phyloP scores from a whole-genome alignment of 805 yeast species.

The Nematodospora valgi region DNA sequence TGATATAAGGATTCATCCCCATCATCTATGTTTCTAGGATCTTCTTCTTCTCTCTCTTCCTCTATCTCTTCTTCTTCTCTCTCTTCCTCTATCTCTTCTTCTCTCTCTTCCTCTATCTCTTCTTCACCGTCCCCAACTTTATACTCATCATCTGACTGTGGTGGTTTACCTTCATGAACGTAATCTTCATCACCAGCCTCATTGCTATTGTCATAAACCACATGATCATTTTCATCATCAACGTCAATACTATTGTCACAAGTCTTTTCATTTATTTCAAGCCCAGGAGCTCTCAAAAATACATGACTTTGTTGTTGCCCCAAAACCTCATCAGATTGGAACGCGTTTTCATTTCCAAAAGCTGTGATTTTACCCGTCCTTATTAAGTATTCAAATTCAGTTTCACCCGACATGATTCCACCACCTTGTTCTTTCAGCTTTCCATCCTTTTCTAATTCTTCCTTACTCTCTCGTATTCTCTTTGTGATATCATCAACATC shows the following conservation, averaged over 20 bases:
- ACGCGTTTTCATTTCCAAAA: slow-evolving; percentile 69
- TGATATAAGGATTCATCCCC: slow-evolving; percentile 72
- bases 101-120: slow-evolving; percentile 15
- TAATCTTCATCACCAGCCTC: slow-evolving; percentile 17
- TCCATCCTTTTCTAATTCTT: slow-evolving; percentile 30
- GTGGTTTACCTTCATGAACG: slow-evolving; percentile 15
- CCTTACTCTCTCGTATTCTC: slow-evolving; percentile 33
- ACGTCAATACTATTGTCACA: slow-evolving; percentile 15
- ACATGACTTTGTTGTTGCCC: slow-evolving; percentile 37
- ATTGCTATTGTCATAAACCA: too few species aligned
- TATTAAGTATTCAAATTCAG: slow-evolving; percentile 73
- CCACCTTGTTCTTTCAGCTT: background rate
- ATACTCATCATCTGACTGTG: slow-evolving; percentile 4
- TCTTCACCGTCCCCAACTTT: slow-evolving; percentile 13
- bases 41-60: slow-evolving; percentile 9
- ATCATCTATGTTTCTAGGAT: slow-evolving; percentile 57
- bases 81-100: slow-evolving; percentile 2
- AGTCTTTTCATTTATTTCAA: slow-evolving; percentile 15
- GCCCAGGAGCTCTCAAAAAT: slow-evolving; percentile 50
- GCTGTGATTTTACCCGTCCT: slow-evolving; percentile 94
- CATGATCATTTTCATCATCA: slow-evolving; percentile 14
- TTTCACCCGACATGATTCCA: slow-evolving; percentile 57
- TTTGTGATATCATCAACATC: slow-evolving; percentile 57
- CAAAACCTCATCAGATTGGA: slow-evolving; percentile 33
- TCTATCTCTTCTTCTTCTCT: slow-evolving; percentile 3